phyloP scores from a whole-genome alignment of 1,139 yeast genomes.

The Protomyces gravidus region DNA sequence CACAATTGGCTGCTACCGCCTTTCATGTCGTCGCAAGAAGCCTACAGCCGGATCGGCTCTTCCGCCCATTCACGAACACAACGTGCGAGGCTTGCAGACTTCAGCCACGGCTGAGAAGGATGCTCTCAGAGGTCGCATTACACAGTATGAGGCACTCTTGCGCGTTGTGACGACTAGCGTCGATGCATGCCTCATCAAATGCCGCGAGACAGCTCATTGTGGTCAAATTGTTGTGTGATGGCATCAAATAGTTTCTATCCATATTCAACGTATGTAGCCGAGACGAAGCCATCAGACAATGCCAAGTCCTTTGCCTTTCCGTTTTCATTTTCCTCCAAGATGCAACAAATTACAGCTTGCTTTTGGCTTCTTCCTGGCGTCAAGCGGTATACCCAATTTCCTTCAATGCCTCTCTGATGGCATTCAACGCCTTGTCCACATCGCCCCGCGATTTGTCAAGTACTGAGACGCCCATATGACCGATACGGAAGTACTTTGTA shows the following conservation, averaged over 20 bases:
- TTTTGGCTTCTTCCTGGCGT: slow-evolving; percentile 24
- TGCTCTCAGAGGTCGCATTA: background rate
- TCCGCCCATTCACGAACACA: background rate
- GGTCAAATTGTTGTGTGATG: background rate
- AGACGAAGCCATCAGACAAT: background rate
- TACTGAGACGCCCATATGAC: slow-evolving; percentile 83
- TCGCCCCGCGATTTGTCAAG: slow-evolving; percentile 46
- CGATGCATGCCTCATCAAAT: background rate
- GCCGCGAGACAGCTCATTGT: background rate
- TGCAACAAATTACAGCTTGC: no score
- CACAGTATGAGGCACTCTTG: background rate
- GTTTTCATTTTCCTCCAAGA: background rate
- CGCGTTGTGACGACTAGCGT: background rate
- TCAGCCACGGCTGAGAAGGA: background rate
- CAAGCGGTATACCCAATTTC: slow-evolving; percentile 38
- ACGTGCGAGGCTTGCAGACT: background rate
- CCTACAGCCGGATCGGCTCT: background rate
- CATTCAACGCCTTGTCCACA: slow-evolving; percentile 44
- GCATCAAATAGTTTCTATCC: background rate
- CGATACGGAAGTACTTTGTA: slow-evolving; percentile 82
- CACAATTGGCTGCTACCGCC: background rate
- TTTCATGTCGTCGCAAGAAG: background rate
- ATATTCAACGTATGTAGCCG: background rate
- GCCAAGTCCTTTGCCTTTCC: no score
- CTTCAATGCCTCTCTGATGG: slow-evolving; percentile 44